Conservation (phyloP, 169 alveolate species). For the Eimeria praecox region DNA sequence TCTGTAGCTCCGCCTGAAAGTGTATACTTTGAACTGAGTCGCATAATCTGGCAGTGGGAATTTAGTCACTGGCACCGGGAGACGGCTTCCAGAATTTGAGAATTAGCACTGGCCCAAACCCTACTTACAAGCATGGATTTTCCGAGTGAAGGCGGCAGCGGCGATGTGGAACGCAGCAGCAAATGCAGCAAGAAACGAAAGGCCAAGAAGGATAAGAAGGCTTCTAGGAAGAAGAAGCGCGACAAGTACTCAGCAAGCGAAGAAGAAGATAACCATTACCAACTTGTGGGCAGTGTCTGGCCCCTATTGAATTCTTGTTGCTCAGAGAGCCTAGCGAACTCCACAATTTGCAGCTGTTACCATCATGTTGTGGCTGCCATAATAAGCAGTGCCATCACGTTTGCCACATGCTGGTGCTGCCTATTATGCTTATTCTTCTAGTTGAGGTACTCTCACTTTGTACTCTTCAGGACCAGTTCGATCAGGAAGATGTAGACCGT, state of each 20-base stretch:
- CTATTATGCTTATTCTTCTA: neutral
- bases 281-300: slow-evolving; percentile 32
- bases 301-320: neutral
- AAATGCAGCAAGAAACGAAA: slow-evolving; percentile 43
- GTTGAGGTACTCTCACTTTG: neutral
- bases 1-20: no score
- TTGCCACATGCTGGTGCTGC: neutral
- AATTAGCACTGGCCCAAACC: neutral
- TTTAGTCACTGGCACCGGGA: neutral
- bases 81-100: neutral
- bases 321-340: neutral
- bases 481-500: slow-evolving; percentile 55
- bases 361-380: neutral
- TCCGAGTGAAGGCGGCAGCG: slow-evolving; percentile 68
- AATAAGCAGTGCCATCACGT: neutral
- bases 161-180: slow-evolving; percentile 2
- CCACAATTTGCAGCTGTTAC: neutral
- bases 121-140: slow-evolving; percentile 24
- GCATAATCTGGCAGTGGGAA: neutral
- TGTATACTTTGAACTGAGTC: neutral
- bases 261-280: neutral
- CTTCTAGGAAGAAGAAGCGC: slow-evolving; percentile 38
- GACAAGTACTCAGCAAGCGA: slow-evolving; percentile 14
- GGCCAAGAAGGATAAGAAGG: slow-evolving; percentile 46
- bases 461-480: slow-evolving; percentile 8